Base-by-base conservation (phyloP, 345 rosid species). In the Lagerstroemia speciosa region DNA sequence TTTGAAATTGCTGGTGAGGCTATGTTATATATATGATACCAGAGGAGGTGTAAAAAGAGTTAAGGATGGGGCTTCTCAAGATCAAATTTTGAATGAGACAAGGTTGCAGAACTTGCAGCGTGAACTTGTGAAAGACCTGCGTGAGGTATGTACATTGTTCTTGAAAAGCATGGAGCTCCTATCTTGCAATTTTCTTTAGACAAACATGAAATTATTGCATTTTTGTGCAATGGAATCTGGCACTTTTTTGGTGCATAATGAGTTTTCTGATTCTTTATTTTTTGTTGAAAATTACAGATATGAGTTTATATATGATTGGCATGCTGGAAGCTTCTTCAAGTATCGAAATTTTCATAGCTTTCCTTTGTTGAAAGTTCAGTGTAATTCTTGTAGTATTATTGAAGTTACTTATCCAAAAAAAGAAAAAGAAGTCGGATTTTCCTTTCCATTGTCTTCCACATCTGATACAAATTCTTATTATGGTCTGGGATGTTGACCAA, bases 21-120 rank as follows among this genome's bases (percentile, higher is more conserved):
- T 93, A 45, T 93, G 98, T 77, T 95, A 91, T 74, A 93, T 89
- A 69, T 93, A 89, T 65, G 98, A 93, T 78, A 93, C 97, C 50
- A 81, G 97, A 74, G 96, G 98, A 68, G 98, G 98, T 74, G 97
- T 91, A 68, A 93, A 93, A 83, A 87, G 90, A 78, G 81, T 93
- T 65, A 93, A 93, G 84, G 98, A 93, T 69, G 98, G 98, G 32
- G 98, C 98, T 76, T 93, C 97, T 32, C 98, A 93, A 76, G 97
- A 91, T 81, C 93, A 91, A 81, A 93, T 93, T 52, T 77, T 93
- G 69, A 91, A 93, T 41, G 98, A 93, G 84, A 93, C 97, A 22
- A 90, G 97, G 69, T 80, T 93, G 80, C 96, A 89, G 72, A 90
- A 86, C 73, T 74, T 93, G 80, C 98, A 93, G 69, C 92, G 89